A percentile compares a stretch with the other conserved stretches of the same genome.
Conservation (phyloP, 2,329 filamentous ascomycete species). For the Oidium heveae region DNA sequence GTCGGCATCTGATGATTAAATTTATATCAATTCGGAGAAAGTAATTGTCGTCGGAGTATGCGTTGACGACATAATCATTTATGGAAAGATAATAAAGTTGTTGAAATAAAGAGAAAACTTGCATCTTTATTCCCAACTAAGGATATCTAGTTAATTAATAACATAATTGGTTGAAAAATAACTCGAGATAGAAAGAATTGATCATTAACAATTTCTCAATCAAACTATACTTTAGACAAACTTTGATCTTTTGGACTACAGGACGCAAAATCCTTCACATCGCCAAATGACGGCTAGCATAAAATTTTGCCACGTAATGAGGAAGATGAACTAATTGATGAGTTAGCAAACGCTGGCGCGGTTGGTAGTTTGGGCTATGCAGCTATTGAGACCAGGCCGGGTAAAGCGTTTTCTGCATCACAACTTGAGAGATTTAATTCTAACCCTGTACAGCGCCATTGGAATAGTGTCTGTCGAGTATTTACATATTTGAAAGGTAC, state of each 20-base stretch:
- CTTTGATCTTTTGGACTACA: neutral
- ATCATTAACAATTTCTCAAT: neutral
- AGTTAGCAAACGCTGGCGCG: neutral
- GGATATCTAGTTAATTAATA: neutral
- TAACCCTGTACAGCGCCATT: neutral
- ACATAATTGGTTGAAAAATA: neutral
- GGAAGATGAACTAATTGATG: neutral
- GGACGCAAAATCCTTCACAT: neutral
- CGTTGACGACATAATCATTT: neutral
- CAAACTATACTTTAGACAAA: neutral
- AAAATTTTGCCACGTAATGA: neutral
- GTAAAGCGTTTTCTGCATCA: neutral
- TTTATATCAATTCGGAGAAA: neutral
- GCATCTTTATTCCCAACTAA: neutral
- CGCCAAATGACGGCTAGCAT: neutral
- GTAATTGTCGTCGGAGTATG: neutral
- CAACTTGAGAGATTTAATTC: neutral
- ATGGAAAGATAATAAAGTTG: neutral
- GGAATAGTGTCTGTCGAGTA: neutral
- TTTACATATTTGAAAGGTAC: neutral
- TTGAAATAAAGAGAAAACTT: too few relatives aligned
- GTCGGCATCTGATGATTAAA: neutral
- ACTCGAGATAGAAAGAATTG: neutral
- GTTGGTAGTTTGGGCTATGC: neutral
- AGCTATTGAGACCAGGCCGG: neutral